Conservation (phyloP, 768 basidiomycete species). For the Clathrus columnatus region DNA sequence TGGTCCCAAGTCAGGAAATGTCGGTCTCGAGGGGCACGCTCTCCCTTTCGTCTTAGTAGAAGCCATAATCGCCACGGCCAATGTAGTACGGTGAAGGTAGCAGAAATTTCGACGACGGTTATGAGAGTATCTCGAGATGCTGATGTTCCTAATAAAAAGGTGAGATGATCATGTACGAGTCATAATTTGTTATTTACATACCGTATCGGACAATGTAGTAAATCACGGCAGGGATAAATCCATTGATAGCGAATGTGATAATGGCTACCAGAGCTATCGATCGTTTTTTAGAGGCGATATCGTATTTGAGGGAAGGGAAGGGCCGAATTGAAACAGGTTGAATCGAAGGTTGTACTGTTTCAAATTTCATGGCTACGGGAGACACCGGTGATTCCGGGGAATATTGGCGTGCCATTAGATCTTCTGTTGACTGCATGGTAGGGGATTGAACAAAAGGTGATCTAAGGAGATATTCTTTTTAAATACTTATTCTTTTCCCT, state of each 20-base stretch:
- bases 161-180: neutral
- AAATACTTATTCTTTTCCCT: no score
- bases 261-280: neutral
- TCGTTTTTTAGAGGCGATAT: conserved; percentile 3
- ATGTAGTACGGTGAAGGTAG: neutral
- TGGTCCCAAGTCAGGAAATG: neutral
- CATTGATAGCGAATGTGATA: neutral
- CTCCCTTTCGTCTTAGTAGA: neutral
- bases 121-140: neutral
- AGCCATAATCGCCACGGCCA: conserved; percentile 5
- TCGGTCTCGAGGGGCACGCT: conserved; percentile 7
- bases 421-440: no score
- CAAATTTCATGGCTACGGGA: no score
- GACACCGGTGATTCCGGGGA: no score
- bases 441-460: no score
- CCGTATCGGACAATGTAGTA: conserved; percentile 2
- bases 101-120: neutral
- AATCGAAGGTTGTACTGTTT: no score
- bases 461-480: no score
- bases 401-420: no score
- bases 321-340: no score
- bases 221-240: neutral
- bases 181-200: no score
- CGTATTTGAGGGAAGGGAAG: neutral
- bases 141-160: neutral